Evolutionary conservation across 306 rosid species (phyloP).

Genomic region (Inga oerstediana): DNA sequence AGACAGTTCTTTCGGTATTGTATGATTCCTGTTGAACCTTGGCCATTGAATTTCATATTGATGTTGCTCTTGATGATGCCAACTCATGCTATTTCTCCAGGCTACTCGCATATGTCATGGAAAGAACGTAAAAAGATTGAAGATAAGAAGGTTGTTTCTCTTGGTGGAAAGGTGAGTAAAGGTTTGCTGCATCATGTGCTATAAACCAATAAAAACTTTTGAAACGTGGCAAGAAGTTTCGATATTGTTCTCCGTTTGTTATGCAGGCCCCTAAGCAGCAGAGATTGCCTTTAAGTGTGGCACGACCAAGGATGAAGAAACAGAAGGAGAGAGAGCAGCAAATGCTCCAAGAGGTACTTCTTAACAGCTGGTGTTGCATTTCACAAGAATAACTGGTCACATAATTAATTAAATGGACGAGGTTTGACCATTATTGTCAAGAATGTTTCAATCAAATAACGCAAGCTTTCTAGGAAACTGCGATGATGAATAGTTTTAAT

Average conservation of each 20-base stretch:
- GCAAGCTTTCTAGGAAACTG: neutral
- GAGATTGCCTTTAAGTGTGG: constrained; percentile 56
- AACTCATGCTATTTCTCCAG: constrained; percentile 39
- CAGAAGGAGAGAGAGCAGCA: constrained; percentile 64
- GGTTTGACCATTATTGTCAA: constrained; percentile 21
- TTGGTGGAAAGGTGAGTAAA: constrained; percentile 80
- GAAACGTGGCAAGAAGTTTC: neutral
- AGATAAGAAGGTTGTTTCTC: constrained; percentile 65
- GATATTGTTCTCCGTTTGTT: neutral
- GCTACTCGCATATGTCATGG: constrained; percentile 80
- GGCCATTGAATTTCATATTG: neutral
- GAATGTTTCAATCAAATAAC: neutral
- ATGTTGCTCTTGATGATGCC: constrained; percentile 24
- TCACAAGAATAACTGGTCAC: neutral
- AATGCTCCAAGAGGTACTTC: constrained; percentile 53
- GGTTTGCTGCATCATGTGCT: neutral
- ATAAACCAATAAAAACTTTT: neutral
- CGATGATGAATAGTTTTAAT: neutral
- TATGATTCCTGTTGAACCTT: neutral
- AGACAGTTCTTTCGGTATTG: constrained; percentile 6
- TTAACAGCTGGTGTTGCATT: neutral
- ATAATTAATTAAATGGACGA: neutral
- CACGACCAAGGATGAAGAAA: constrained; percentile 59
- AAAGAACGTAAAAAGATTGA: constrained; percentile 77
- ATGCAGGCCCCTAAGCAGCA: constrained; percentile 53